Evolutionary conservation across 208 protist species (phyloP), one percentile per base, ranked within the genome.

Genomic region (Leishmania mexicana): DNA sequence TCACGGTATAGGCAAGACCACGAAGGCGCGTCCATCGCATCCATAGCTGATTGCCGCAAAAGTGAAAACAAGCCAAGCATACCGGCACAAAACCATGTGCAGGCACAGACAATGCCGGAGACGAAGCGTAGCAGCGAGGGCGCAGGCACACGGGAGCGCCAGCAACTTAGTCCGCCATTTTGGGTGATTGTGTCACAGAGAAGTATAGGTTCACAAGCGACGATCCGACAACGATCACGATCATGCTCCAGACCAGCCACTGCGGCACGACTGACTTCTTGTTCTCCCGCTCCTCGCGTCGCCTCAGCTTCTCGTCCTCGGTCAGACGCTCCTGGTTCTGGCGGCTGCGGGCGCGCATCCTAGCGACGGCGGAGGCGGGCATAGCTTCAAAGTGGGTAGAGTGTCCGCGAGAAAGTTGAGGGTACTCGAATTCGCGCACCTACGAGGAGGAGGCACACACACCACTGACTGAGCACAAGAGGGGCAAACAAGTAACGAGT

Each of bases 191-290:
- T 3, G 87, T 67, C 40, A 96, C 83, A 28, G 87, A 87, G 74
- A 95, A 94, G 81, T 95, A 96, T 13, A 96, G 83, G 60, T 96
- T 90, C 19, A 96, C 90, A 38, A 96, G 28, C 17, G 87, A 83
- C 2, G 91, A 94, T 31, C 93, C 93, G 19, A 96, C 38, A 49
- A 97, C 85, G 64, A 96, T 75, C 57, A 91, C 88, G 10, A 92
- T n/a, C 87, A 97, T 89, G 57, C 87, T 83, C 71, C 85, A 88
- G 28, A 91, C 75, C 7, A 96, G 76, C 88, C 87, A 94, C 78
- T 62, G 76, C 15, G 92, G 85, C 24, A 94, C 78, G 8, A 83
- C 65, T 0, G 82, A 87, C 68, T 88, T 87, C 74, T 89, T 89
- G 80, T 89, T 87, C 45, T 94, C 92, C 0, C 76, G 79, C 65